Percentiles rank a stretch among this genome's conserved stretches.
Conservation (phyloP, 768 basidiomycete species). For the Podaxis sp. region DNA sequence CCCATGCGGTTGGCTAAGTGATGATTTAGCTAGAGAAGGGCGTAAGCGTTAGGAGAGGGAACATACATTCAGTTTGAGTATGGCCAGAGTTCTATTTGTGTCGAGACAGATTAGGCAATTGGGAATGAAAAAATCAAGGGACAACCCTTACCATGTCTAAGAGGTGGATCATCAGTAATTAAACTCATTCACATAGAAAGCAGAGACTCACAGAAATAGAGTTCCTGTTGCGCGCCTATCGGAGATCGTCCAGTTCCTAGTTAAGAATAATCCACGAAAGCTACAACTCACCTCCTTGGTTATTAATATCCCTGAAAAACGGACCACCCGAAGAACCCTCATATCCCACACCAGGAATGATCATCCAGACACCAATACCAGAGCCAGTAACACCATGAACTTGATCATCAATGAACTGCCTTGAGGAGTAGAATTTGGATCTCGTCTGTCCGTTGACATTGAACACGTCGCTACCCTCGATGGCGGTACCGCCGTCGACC, state of each 20-base stretch:
- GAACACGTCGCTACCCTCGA: constrained; percentile 38
- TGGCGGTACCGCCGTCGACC: constrained; percentile 32
- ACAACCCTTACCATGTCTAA: constrained; percentile 22
- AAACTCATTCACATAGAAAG: background rate
- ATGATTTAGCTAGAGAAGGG: background rate
- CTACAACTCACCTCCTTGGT: constrained; percentile 28
- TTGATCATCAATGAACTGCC: constrained; percentile 35
- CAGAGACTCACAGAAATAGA: constrained; percentile 33
- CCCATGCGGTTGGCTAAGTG: constrained; percentile 31
- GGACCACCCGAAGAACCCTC: constrained; percentile 32
- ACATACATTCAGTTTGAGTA: constrained; percentile 33
- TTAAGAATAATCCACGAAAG: background rate
- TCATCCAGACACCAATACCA: constrained; percentile 31
- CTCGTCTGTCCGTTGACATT: constrained; percentile 30
- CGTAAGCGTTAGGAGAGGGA: background rate
- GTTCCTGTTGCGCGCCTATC: constrained; percentile 31
- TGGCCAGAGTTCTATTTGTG: constrained; percentile 35
- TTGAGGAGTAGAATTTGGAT: constrained; percentile 35
- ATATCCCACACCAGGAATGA: constrained; percentile 33
- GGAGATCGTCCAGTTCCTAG: background rate
- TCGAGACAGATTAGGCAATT: background rate
- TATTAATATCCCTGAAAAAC: constrained; percentile 36
- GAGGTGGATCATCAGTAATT: background rate
- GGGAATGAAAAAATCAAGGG: background rate
- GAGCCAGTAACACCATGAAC: constrained; percentile 34